A percentile compares a stretch with the other conserved stretches of the same genome.
phyloP scores from a whole-genome alignment of 2,329 filamentous ascomycete genomes.

The Colletotrichum sp. region DNA sequence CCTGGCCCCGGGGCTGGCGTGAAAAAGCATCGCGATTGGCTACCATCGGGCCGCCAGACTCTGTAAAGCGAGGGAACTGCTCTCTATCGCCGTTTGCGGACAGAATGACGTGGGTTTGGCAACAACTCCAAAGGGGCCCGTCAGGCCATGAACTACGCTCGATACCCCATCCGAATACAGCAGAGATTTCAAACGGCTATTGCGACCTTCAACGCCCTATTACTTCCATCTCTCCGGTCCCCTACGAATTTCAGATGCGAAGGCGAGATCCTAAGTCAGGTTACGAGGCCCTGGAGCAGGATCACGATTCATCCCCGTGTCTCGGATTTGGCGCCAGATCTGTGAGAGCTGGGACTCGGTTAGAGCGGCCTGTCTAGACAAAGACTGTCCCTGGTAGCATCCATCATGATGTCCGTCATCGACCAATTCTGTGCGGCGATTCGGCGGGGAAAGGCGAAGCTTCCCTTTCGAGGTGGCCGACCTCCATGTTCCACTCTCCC shows the following conservation, averaged over 20 bases:
- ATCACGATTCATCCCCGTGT: not conserved
- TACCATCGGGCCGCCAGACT: not conserved
- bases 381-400: not conserved
- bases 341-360: not conserved
- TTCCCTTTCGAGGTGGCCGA: not conserved
- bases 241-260: not conserved
- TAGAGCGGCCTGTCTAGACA: not conserved
- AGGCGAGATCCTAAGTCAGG: not conserved
- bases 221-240: not conserved
- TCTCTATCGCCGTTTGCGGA: slow-evolving; percentile 3
- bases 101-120: not conserved
- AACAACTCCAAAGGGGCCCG: not conserved
- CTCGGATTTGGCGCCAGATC: not conserved
- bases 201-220: not conserved
- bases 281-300: not conserved
- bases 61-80: not conserved
- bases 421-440: not conserved
- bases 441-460: not conserved
- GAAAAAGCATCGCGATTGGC: not conserved
- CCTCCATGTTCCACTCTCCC: not conserved
- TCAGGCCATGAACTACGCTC: not conserved
- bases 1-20: not conserved
- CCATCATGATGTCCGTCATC: not conserved
- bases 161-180: not conserved
- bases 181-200: not conserved